These are phyloP conservation scores for Oemleria cerasiformis DNA, from an alignment of 306 rosid genomes.

Conservation along the genomic window DNA sequence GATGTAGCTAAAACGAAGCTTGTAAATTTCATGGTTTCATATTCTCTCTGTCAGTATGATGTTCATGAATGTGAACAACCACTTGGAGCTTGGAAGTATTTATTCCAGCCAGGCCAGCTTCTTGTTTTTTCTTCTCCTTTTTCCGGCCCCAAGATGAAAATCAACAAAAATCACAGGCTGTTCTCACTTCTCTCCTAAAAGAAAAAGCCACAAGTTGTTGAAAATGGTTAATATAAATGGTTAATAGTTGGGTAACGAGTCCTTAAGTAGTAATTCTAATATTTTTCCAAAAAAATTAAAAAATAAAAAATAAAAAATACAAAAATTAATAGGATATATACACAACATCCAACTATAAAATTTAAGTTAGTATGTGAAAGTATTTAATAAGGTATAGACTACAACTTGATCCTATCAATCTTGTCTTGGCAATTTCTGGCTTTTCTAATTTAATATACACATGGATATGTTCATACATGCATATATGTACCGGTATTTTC, in stretches of 20 bases:
- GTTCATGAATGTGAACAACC: constrained; percentile 35
- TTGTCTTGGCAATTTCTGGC: too few relatives aligned
- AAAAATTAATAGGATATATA: too few relatives aligned
- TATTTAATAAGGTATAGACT: too few relatives aligned
- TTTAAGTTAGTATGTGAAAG: too few relatives aligned
- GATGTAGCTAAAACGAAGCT: not conserved
- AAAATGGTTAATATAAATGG: not conserved
- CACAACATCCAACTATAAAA: not conserved
- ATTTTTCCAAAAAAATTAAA: too few relatives aligned
- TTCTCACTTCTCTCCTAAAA: not conserved
- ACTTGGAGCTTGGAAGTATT: constrained; percentile 3
- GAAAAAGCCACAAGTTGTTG: constrained; percentile 9
- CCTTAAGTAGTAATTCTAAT: too few relatives aligned
- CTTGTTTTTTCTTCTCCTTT: not conserved
- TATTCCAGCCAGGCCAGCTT: not conserved
- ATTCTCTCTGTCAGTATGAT: constrained; percentile 8
- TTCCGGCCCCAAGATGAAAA: constrained; percentile 2
- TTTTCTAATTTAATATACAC: too few relatives aligned
- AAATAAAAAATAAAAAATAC: too few relatives aligned
- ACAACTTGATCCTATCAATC: too few relatives aligned
- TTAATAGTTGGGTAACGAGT: too few relatives aligned
- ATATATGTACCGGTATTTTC: too few relatives aligned
- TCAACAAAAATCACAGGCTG: not conserved
- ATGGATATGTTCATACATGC: too few relatives aligned
- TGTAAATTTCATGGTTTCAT: constrained; percentile 27